Percentiles rank a stretch among this genome's conserved stretches.
These are phyloP conservation scores for Eucalyptus grandis DNA, from an alignment of 345 rosid genomes.

Conservation along the genomic window DNA sequence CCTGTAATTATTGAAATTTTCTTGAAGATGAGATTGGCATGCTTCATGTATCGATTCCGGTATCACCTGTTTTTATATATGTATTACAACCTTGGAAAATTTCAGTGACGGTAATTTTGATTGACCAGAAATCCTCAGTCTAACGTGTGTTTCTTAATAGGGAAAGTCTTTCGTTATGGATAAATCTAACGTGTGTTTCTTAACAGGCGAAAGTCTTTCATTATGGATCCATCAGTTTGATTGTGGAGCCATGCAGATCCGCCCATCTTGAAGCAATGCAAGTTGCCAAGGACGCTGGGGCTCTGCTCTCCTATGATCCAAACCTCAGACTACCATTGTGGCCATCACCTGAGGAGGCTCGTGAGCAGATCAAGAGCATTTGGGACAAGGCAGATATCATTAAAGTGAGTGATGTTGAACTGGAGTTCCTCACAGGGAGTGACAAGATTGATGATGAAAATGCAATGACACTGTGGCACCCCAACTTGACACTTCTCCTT, in stretches of 20 bases:
- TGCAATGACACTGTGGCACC: constrained; percentile 87
- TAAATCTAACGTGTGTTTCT: background rate
- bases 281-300: constrained; percentile 84
- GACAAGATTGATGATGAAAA: constrained; percentile 60
- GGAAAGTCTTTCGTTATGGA: background rate
- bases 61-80: background rate
- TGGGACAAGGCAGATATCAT: constrained; percentile 97
- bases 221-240: constrained; percentile 94
- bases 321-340: constrained; percentile 89
- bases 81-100: background rate
- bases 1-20: background rate
- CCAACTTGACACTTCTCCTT: constrained; percentile 68
- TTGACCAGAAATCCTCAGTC: background rate
- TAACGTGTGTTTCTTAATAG: background rate
- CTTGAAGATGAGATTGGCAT: background rate
- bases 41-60: background rate
- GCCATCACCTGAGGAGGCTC: constrained; percentile 86
- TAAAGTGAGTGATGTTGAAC: constrained; percentile 93
- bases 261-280: constrained; percentile 92
- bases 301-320: constrained; percentile 90
- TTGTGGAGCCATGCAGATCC: constrained; percentile 97
- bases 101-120: background rate
- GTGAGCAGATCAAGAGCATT: constrained; percentile 78
- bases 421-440: constrained; percentile 86
- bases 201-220: constrained; percentile 79